A percentile compares a stretch with the other conserved stretches of the same genome.
Conservation (phyloP, 1,284 basidiomycete genomes). For the Bondarzewia mesenterica region DNA sequence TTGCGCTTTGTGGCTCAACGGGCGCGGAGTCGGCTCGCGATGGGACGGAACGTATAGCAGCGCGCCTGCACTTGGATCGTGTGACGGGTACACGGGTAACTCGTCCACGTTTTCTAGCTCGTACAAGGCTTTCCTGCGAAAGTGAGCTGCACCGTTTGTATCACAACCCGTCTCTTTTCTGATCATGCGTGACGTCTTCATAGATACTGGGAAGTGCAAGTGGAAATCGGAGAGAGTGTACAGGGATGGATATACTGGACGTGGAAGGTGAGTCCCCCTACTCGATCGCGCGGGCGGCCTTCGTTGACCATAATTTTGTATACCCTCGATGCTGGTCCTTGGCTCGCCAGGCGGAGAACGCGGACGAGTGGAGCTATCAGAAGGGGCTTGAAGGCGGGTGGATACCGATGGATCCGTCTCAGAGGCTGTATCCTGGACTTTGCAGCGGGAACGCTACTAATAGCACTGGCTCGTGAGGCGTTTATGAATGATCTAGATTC, state of each 20-base stretch:
- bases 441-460: constrained; percentile 8
- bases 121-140: constrained; percentile 58
- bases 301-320: too few relatives aligned
- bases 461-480: too few relatives aligned
- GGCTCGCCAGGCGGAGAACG: constrained; percentile 43
- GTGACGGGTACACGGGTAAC: constrained; percentile 52
- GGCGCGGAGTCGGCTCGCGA: constrained; percentile 60
- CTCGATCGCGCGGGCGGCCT: background rate
- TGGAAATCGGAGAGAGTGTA: constrained; percentile 51
- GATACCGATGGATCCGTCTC: constrained; percentile 60
- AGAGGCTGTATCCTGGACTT: constrained; percentile 45
- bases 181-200: background rate
- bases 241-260: constrained; percentile 84
- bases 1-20: constrained; percentile 74
- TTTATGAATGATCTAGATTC: too few relatives aligned
- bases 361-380: constrained; percentile 73
- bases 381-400: constrained; percentile 62
- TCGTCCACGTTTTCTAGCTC: constrained; percentile 47
- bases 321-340: too few relatives aligned
- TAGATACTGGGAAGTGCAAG: constrained; percentile 77
- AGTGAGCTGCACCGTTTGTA: too few relatives aligned
- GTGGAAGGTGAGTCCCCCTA: constrained; percentile 56
- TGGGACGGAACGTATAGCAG: constrained; percentile 52
- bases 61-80: constrained; percentile 44
- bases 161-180: too few relatives aligned